Conservation (phyloP, 106 monocot species). For the Amphibolis antarctica region DNA sequence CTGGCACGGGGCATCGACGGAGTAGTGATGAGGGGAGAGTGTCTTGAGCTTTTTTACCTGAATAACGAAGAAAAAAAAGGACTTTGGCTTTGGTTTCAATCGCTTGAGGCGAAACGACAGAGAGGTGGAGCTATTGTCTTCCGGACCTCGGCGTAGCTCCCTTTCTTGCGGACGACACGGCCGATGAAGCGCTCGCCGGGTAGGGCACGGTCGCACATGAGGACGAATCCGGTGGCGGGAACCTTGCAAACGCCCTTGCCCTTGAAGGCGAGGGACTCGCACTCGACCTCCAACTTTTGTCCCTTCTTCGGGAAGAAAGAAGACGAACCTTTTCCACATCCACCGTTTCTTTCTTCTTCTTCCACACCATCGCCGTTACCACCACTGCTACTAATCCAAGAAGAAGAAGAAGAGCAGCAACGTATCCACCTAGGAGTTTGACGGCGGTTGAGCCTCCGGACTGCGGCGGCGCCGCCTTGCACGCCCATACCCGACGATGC, state of each 20-base stretch:
- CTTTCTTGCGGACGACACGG: slow-evolving; percentile 68
- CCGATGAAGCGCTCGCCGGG: slow-evolving; percentile 81
- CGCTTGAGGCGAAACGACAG: background rate
- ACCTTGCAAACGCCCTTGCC: slow-evolving; percentile 70
- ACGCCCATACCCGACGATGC: slow-evolving; percentile 1
- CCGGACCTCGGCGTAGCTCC: slow-evolving; percentile 65
- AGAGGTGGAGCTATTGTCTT: background rate
- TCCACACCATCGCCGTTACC: background rate
- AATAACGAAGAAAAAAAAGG: background rate
- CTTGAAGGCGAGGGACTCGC: slow-evolving; percentile 64
- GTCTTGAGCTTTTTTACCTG: slow-evolving; percentile 81
- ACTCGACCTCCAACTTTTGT: slow-evolving; percentile 55
- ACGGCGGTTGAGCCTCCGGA: slow-evolving; percentile 1
- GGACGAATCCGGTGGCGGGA: slow-evolving; percentile 46
- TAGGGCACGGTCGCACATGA: slow-evolving; percentile 87
- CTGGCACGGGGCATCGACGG: slow-evolving; percentile 69
- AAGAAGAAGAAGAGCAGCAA: background rate
- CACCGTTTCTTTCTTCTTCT: background rate
- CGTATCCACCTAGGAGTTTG: background rate
- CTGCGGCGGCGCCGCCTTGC: background rate
- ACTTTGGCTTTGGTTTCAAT: background rate
- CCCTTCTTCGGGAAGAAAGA: slow-evolving; percentile 61
- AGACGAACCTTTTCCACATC: background rate
- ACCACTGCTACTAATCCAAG: no score
- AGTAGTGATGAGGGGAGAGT: slow-evolving; percentile 47